phyloP scores from a whole-genome alignment of 495 filamentous ascomycete species.

The Zalerion maritima region DNA sequence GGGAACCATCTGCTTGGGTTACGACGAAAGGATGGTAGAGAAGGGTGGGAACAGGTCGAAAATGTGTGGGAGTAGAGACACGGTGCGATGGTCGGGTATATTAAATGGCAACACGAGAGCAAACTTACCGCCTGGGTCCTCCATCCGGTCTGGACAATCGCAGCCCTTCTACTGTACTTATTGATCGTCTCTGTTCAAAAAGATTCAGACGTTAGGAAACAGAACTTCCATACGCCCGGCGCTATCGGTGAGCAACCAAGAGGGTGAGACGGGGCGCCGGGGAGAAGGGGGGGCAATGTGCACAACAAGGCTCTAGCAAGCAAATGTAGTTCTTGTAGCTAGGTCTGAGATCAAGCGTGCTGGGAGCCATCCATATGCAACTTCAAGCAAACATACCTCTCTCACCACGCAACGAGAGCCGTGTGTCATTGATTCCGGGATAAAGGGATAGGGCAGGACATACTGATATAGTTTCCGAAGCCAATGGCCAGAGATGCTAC shows the following conservation, averaged over 20 bases:
- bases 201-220: not conserved
- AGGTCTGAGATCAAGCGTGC: not conserved
- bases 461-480: constrained; percentile 68
- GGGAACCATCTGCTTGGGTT: too few relatives aligned
- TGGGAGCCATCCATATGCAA: constrained; percentile 2
- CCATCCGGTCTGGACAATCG: constrained; percentile 86
- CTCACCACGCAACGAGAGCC: not conserved
- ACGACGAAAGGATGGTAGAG: not conserved
- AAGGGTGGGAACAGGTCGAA: not conserved
- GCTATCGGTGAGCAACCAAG: not conserved
- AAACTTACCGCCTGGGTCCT: constrained; percentile 70
- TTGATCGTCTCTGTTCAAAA: constrained; percentile 48
- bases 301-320: too few relatives aligned
- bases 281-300: too few relatives aligned
- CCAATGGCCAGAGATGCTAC: constrained; percentile 62
- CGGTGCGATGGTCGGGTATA: not conserved
- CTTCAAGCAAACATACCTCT: too few relatives aligned
- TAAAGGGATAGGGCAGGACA: constrained; percentile 2
- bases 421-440: not conserved
- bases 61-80: constrained; percentile 6
- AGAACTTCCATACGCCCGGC: constrained; percentile 5
- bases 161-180: constrained; percentile 60
- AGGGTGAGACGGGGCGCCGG: too few relatives aligned
- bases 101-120: constrained; percentile 2
- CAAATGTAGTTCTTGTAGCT: too few relatives aligned